phyloP scores from a whole-genome alignment of 768 basidiomycete species.

The Lentinula boryana region DNA sequence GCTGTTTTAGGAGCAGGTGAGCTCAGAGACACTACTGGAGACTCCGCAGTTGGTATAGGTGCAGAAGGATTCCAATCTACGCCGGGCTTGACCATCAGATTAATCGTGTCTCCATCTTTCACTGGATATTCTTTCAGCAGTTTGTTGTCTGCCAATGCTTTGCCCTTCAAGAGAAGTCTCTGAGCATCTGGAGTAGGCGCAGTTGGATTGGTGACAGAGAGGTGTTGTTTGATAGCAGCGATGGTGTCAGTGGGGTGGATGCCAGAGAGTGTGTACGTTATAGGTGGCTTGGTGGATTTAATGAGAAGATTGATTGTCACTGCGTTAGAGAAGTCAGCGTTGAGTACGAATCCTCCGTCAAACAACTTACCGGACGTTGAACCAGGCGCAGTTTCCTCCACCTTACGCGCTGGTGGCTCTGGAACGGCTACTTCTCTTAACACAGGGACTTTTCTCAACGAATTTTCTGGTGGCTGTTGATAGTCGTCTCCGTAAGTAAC shows the following conservation, averaged over 20 bases:
- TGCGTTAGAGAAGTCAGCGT: constrained; percentile 9
- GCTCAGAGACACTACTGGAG: not conserved
- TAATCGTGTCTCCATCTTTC: constrained; percentile 75
- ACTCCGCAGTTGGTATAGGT: constrained; percentile 5
- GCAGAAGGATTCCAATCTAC: constrained; percentile 54
- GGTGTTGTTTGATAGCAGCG: constrained; percentile 67
- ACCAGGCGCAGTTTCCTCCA: constrained; percentile 23
- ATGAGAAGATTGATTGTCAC: constrained; percentile 66
- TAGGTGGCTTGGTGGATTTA: constrained; percentile 88
- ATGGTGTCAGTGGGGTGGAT: constrained; percentile 81
- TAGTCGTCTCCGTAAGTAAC: constrained; percentile 70
- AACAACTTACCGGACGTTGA: constrained; percentile 24
- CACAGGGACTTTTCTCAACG: constrained; percentile 64
- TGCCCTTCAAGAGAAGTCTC: constrained; percentile 88
- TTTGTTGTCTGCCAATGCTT: constrained; percentile 84
- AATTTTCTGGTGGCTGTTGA: constrained; percentile 61
- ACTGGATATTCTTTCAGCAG: constrained; percentile 88
- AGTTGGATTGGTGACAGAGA: constrained; percentile 49
- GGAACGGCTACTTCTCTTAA: constrained; percentile 60
- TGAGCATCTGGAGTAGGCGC: constrained; percentile 81
- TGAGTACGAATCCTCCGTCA: not conserved
- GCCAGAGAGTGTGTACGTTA: constrained; percentile 60
- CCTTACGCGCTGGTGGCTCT: constrained; percentile 54
- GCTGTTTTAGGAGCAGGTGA: not conserved
- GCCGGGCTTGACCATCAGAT: constrained; percentile 81